A percentile compares a stretch with the other conserved stretches of the same genome.
These are phyloP conservation scores for Sporobolomyces pararoseus DNA, from an alignment of 768 basidiomycete species.

Conservation along the genomic window DNA sequence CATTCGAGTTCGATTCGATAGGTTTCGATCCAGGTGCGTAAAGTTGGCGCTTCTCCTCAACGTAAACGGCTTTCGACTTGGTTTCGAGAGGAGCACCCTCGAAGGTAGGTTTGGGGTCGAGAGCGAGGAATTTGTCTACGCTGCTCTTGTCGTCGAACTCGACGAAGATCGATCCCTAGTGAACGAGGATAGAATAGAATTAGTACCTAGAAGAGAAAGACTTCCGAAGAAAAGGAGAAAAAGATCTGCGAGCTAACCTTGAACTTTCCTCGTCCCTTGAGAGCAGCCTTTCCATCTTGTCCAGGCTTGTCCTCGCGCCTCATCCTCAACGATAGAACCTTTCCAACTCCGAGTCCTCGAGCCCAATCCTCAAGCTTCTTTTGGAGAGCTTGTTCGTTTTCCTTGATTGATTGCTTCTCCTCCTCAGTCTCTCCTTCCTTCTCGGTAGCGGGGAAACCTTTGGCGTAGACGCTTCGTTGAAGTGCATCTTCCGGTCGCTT, in stretches of 20 bases:
- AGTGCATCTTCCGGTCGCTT: conserved; percentile 54
- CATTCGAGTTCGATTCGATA: conserved; percentile 41
- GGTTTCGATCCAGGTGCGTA: conserved; percentile 63
- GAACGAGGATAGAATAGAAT: not conserved
- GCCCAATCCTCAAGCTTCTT: conserved; percentile 66
- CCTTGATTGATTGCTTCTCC: conserved; percentile 18
- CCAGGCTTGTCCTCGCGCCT: conserved; percentile 65
- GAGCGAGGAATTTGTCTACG: conserved; percentile 70
- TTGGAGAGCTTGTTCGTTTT: conserved; percentile 57
- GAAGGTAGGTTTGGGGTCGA: conserved; percentile 76
- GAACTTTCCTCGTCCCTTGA: conserved; percentile 64
- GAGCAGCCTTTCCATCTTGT: conserved; percentile 56
- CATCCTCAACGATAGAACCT: conserved; percentile 79
- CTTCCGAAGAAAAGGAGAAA: too few relatives aligned
- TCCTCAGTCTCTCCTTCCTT: conserved; percentile 37
- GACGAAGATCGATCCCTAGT: conserved; percentile 82
- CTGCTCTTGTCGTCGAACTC: conserved; percentile 73
- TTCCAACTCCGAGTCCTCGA: conserved; percentile 66
- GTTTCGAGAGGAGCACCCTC: conserved; percentile 68
- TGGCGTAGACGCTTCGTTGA: conserved; percentile 77
- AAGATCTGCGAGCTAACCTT: too few relatives aligned
- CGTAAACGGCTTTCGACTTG: conserved; percentile 88
- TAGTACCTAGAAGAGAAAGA: too few relatives aligned
- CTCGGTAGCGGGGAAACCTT: conserved; percentile 38
- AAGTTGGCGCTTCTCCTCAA: conserved; percentile 93